These are phyloP conservation scores for Fomes fomentarius DNA, from an alignment of 1,284 basidiomycete species.

Conservation along the genomic window DNA sequence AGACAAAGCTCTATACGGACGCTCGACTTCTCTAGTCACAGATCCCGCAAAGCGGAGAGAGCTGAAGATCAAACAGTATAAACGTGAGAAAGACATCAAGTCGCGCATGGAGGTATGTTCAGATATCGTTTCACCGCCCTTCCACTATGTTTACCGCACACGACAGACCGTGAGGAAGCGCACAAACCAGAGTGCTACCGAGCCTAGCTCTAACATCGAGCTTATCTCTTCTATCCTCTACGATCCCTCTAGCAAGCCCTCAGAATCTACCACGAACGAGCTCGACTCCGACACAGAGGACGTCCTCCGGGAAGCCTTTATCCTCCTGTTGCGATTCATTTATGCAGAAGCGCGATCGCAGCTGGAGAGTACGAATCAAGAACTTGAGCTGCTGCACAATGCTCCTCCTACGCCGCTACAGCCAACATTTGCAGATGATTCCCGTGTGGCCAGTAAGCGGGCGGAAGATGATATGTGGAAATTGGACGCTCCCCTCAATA, in stretches of 20 bases:
- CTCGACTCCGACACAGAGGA: constrained; percentile 67
- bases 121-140: too few relatives aligned
- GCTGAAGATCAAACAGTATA: constrained; percentile 87
- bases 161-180: constrained; percentile 57
- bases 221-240: constrained; percentile 66
- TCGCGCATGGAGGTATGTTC: constrained; percentile 64
- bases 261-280: constrained; percentile 47
- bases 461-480: constrained; percentile 72
- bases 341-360: constrained; percentile 75
- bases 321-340: constrained; percentile 75
- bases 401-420: constrained; percentile 48
- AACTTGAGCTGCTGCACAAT: constrained; percentile 70
- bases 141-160: background rate
- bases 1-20: constrained; percentile 59
- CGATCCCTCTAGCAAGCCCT: constrained; percentile 32
- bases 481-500: constrained; percentile 58
- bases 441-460: constrained; percentile 42
- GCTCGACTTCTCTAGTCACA: constrained; percentile 47
- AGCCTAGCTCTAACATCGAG: constrained; percentile 53
- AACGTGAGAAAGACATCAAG: constrained; percentile 80
- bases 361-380: constrained; percentile 72
- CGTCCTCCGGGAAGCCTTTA: constrained; percentile 62
- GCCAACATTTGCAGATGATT: constrained; percentile 36
- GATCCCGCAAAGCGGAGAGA: constrained; percentile 79
- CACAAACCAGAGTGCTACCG: constrained; percentile 41